Evolutionary conservation across 257 asterid genomes (phyloP).

Genomic region (Salvia hispanica): DNA sequence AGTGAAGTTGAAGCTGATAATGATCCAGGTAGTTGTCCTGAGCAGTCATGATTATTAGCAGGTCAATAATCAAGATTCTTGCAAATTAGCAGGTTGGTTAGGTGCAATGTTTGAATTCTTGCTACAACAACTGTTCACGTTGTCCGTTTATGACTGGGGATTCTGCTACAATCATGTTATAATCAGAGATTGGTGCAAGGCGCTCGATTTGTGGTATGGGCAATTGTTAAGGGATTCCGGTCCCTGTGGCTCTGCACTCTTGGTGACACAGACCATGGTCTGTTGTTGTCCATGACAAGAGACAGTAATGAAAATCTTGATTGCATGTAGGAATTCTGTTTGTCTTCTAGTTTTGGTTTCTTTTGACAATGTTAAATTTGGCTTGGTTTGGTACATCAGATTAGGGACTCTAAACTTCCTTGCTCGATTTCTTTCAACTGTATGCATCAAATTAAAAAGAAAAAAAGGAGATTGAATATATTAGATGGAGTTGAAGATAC

Average conservation of each 20-base stretch:
- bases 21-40: not conserved
- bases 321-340: not conserved
- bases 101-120: not conserved
- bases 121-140: not conserved
- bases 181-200: not conserved
- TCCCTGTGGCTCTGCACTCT: not conserved
- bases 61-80: not conserved
- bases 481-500: conserved; percentile 33
- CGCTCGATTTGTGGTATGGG: not conserved
- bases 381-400: no score
- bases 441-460: not conserved
- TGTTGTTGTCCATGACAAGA: not conserved
- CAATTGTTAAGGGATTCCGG: not conserved
- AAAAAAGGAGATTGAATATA: conserved; percentile 15
- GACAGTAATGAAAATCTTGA: not conserved
- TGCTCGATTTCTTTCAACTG: no score
- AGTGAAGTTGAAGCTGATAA: not conserved
- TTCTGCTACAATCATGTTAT: conserved; percentile 17
- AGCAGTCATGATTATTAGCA: not conserved
- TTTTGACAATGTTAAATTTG: no score
- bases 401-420: no score
- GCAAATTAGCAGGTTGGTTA: not conserved
- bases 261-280: not conserved
- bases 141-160: not conserved
- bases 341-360: not conserved